A percentile compares a stretch with the other conserved stretches of the same genome.
Evolutionary conservation across 306 rosid genomes (phyloP).

Genomic region (Hippophae gyantsensis): DNA sequence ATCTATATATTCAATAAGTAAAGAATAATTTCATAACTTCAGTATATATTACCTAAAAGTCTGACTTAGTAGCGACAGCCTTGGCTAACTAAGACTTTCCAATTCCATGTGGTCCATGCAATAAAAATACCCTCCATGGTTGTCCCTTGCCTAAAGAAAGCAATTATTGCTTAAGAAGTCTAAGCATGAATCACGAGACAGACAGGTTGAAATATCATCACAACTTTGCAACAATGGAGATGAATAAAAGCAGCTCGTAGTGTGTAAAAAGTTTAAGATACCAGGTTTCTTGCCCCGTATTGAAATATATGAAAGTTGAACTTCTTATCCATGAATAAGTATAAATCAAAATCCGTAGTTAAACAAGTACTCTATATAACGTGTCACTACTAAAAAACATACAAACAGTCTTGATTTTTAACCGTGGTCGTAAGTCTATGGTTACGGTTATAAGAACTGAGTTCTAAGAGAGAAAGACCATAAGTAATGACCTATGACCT

Average conservation of each 20-base stretch:
- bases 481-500: too few relatives aligned
- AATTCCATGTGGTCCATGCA: slow-evolving; percentile 96
- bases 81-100: slow-evolving; percentile 98
- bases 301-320: not conserved
- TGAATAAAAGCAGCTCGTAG: not conserved
- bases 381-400: too few relatives aligned
- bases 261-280: not conserved
- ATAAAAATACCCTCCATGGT: slow-evolving; percentile 93
- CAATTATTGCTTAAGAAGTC: slow-evolving; percentile 2
- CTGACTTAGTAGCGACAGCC: slow-evolving; percentile 99
- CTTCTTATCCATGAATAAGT: not conserved
- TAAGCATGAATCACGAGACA: not conserved
- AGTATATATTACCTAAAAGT: slow-evolving; percentile 62
- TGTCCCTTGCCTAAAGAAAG: slow-evolving; percentile 71
- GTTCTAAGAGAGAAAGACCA: too few relatives aligned
- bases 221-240: not conserved
- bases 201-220: not conserved
- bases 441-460: too few relatives aligned
- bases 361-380: too few relatives aligned
- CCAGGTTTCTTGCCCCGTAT: not conserved
- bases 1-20: too few relatives aligned
- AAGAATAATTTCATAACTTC: too few relatives aligned
- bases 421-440: too few relatives aligned
- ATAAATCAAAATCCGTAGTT: not conserved
- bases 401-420: too few relatives aligned